Base-by-base conservation (phyloP, 1,139 yeast species). In the Lodderomyces margitis region DNA sequence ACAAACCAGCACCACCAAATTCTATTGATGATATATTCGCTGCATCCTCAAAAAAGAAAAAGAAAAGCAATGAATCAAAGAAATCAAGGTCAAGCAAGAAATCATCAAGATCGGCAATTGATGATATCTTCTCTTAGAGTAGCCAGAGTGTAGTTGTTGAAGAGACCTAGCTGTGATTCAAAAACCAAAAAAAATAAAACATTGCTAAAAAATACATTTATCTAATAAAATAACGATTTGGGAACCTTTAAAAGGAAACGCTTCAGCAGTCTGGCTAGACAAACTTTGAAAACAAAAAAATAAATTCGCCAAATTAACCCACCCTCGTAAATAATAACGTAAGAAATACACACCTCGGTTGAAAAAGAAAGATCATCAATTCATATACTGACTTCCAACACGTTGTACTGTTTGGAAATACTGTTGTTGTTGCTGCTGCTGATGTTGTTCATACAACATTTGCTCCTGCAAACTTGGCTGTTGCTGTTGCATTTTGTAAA, bases 71-170 rank as follows among this genome's bases (percentile, higher is more conserved):
- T 11, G 3, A 21, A 32, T 19, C 35, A 11, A 21, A 19, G 17
- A 32, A 57, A 44, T 59, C 62, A 49, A 65, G 64, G 48, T 16
- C 35, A 20, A 4, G 6, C 21, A 71, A 65, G 56, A 72, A 66
- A 47, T 72, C 68, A 52, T 60, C 62, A 36, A 72, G 64, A 46
- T 68, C 70, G 30, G 81, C 75, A 5, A 81, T 81, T 37, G 86
- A 80, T 55, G 79, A 73, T 52, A 77, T 81, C 17, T 81, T 81
- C 28, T 19, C 38, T 5, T 36, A 24, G n/a, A n/a, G n/a, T n/a
- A n/a, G n/a, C n/a, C n/a, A n/a, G n/a, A n/a, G n/a, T n/a, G n/a
- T n/a, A n/a, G n/a, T n/a, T n/a, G n/a, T n/a, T n/a, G n/a, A n/a
- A n/a, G n/a, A n/a, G n/a, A n/a, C n/a, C n/a, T n/a, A n/a, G n/a